Evolutionary conservation across 177 flowering plant genomes (phyloP), one percentile per base, ranked within the genome.

Genomic region (Vitis hybrid): DNA sequence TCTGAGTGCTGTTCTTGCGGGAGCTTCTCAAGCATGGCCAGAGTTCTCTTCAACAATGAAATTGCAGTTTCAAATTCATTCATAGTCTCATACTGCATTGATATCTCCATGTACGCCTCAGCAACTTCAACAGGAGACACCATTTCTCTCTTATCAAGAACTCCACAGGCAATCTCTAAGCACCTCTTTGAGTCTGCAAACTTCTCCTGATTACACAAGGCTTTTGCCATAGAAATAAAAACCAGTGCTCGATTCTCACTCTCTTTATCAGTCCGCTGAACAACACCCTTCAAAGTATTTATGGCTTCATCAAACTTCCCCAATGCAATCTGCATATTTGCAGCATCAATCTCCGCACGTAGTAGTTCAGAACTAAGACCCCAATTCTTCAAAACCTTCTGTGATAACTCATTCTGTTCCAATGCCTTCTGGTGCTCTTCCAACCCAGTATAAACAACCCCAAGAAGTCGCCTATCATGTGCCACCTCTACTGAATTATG

Each of bases 271-370:
- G 97, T 90, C 73, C 81, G 87, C 62, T 79, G 85, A 59, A 88
- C 90, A 73, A 87, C 87, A 63, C 74, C 75, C 77, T 78, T 88
- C 80, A 94, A 77, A 69, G 84, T 84, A 63, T 81, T 66, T 59
- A 94, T 83, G 2, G 99, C 99, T 55, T 86, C 84, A 16, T 91
- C 89, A 73, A 68, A 82, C 77, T 78, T 91, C 39, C 97, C 94
- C 75, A 92, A 64, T 1, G 99, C 97, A 79, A 94, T 90, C 74
- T 87, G 87, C 82, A 93, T 89, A 76, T 94, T 91, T 3, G 98
- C 90, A 73, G 98, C 89, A 76, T 92, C 99, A 50, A 91, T 85
- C 76, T 93, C 99, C 1, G 97, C 90, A n/a, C 82, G 87, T 68
- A 94, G 79, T 78, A 93, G 74, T 64, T 94, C 98, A 14, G 90